Conservation (phyloP, 2,329 filamentous ascomycete genomes). For the Neonectria hederae region DNA sequence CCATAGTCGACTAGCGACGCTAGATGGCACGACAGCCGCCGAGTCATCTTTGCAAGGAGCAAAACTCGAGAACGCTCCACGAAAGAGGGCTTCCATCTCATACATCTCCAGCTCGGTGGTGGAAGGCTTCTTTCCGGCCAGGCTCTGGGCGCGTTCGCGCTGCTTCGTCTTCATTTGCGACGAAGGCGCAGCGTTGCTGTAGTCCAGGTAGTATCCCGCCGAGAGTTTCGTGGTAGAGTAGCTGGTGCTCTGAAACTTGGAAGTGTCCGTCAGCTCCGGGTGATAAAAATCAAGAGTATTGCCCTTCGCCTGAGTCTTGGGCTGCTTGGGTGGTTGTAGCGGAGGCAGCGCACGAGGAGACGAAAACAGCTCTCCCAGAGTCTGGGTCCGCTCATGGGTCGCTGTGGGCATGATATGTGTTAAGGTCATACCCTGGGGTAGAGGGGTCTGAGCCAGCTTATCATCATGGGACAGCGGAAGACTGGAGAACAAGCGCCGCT, state of each 20-base stretch:
- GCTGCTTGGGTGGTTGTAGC: constrained; percentile 76
- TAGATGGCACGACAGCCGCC: constrained; percentile 73
- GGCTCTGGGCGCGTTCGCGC: constrained; percentile 76
- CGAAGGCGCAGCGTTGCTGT: constrained; percentile 69
- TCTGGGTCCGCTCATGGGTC: constrained; percentile 62
- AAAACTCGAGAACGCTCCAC: constrained; percentile 82
- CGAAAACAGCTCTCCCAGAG: constrained; percentile 79
- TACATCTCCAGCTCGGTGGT: constrained; percentile 66
- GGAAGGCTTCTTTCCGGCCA: constrained; percentile 67
- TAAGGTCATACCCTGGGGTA: constrained; percentile 78
- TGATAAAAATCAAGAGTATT: constrained; percentile 63
- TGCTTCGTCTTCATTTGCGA: constrained; percentile 69
- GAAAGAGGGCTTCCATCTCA: constrained; percentile 78
- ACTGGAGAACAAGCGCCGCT: constrained; percentile 87
- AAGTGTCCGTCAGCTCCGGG: constrained; percentile 65
- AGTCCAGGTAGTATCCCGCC: constrained; percentile 75
- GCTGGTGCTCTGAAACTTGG: constrained; percentile 62
- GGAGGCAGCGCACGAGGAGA: constrained; percentile 71
- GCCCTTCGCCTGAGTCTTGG: constrained; percentile 74
- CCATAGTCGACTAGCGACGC: constrained; percentile 75
- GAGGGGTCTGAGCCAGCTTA: constrained; percentile 53
- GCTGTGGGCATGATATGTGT: constrained; percentile 48
- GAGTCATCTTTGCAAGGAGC: constrained; percentile 80
- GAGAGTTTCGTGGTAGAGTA: constrained; percentile 75
- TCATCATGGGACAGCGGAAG: constrained; percentile 58